These are phyloP conservation scores for Didymellaceae sp. DNA, from an alignment of 2,329 filamentous ascomycete genomes.

Conservation along the genomic window DNA sequence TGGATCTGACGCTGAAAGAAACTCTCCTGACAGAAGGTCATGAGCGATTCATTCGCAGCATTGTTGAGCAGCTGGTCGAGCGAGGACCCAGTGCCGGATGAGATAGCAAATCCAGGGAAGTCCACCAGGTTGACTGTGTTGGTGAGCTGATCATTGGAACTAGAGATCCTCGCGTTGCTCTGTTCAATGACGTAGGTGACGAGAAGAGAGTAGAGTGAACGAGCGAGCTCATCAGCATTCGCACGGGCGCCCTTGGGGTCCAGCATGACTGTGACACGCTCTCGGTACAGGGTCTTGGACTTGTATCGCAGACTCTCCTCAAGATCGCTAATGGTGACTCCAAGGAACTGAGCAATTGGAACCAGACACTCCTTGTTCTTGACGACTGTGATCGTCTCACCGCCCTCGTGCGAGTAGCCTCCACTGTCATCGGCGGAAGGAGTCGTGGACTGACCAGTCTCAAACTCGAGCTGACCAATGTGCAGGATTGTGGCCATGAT, in stretches of 20 bases:
- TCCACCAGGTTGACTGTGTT: constrained; percentile 97
- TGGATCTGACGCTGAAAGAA: constrained; percentile 97
- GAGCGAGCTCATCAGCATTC: constrained; percentile 92
- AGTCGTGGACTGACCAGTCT: constrained; percentile 78
- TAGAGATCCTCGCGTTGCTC: constrained; percentile 89
- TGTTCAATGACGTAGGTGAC: constrained; percentile 93
- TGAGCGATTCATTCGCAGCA: constrained; percentile 87
- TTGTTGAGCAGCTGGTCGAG: constrained; percentile 96
- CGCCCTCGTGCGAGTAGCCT: constrained; percentile 94
- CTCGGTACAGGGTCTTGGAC: constrained; percentile 93
- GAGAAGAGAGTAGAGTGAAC: constrained; percentile 90
- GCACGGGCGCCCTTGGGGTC: constrained; percentile 87
- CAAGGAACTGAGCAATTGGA: constrained; percentile 92
- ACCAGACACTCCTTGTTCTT: constrained; percentile 90
- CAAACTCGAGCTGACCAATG: constrained; percentile 95
- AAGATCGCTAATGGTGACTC: constrained; percentile 79
- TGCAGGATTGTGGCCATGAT: constrained; percentile 93
- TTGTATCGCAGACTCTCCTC: constrained; percentile 92
- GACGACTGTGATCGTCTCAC: constrained; percentile 81
- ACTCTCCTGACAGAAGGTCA: constrained; percentile 91
- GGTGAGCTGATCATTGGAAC: constrained; percentile 82
- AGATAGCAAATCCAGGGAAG: constrained; percentile 92
- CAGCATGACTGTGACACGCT: constrained; percentile 98
- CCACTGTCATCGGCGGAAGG: constrained; percentile 88
- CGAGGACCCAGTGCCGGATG: constrained; percentile 79